A percentile compares a stretch with the other conserved stretches of the same genome.
Conservation (phyloP, 306 rosid species). For the Abrus pulchellus region DNA sequence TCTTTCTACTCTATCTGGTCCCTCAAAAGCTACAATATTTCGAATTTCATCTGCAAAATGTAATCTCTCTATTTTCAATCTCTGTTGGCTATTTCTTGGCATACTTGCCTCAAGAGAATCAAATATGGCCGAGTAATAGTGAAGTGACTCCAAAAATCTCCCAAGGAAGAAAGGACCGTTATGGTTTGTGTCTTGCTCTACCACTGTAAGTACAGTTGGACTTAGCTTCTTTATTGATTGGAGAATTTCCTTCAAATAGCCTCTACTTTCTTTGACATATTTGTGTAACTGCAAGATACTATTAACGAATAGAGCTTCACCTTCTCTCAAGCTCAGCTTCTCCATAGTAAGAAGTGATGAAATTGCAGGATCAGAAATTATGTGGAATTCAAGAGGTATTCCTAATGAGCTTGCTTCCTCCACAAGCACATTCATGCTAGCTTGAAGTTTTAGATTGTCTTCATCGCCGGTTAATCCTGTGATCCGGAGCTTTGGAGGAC, state of each 20-base stretch:
- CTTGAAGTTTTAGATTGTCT: constrained; percentile 48
- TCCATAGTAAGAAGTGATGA: constrained; percentile 67
- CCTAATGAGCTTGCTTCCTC: constrained; percentile 71
- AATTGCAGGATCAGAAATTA: constrained; percentile 56
- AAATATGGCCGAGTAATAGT: constrained; percentile 84
- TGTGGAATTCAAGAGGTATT: constrained; percentile 56
- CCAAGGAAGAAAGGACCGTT: constrained; percentile 89
- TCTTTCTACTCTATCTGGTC: constrained; percentile 70
- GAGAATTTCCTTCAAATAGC: constrained; percentile 69
- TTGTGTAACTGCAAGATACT: constrained; percentile 69
- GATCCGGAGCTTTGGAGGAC: constrained; percentile 69
- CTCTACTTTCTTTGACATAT: constrained; percentile 76
- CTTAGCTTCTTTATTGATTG: constrained; percentile 73
- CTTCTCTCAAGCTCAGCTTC: constrained; percentile 72
- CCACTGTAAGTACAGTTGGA: constrained; percentile 63
- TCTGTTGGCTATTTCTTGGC: constrained; percentile 61
- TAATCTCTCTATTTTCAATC: constrained; percentile 72
- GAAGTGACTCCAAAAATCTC: constrained; percentile 77
- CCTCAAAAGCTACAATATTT: constrained; percentile 71
- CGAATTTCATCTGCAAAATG: constrained; percentile 69
- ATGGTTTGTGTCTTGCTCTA: constrained; percentile 89
- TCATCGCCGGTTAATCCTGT: constrained; percentile 57
- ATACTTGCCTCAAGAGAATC: constrained; percentile 77
- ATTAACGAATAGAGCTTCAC: constrained; percentile 69
- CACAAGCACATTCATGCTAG: constrained; percentile 60